Percentiles rank a stretch among this genome's conserved stretches.
Evolutionary conservation across 768 basidiomycete species (phyloP).

Genomic region (Mycena venus): DNA sequence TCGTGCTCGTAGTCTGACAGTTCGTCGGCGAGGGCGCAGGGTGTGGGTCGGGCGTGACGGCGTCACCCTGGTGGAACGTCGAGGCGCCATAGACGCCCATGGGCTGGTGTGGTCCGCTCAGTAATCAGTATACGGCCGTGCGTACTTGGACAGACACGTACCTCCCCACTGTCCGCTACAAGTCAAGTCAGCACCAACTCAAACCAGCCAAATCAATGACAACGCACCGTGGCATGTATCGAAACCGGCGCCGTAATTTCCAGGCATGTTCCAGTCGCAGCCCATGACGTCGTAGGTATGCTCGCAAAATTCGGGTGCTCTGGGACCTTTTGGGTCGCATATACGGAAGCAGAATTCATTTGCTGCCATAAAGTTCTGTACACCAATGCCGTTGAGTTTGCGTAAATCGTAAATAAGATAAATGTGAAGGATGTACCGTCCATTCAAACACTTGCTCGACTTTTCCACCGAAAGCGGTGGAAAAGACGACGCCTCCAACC

Average conservation of each 20-base stretch:
- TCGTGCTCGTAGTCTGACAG: constrained; percentile 68
- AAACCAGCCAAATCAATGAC: too few species aligned
- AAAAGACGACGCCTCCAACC: constrained; percentile 77
- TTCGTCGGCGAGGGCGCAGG: constrained; percentile 69
- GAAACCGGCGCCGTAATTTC: constrained; percentile 60
- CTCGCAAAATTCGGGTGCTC: constrained; percentile 68
- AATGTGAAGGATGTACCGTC: constrained; percentile 65
- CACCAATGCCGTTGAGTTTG: too few species aligned
- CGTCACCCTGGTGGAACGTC: constrained; percentile 76
- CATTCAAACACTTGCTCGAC: constrained; percentile 77
- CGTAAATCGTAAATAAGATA: neutral
- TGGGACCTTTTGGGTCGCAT: constrained; percentile 64
- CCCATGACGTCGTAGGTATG: constrained; percentile 72
- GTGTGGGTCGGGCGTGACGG: constrained; percentile 67
- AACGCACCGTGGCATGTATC: constrained; percentile 68
- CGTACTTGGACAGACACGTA: too few species aligned
- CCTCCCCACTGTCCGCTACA: constrained; percentile 68
- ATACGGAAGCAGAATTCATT: constrained; percentile 80
- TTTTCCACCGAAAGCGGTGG: constrained; percentile 73
- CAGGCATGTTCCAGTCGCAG: constrained; percentile 75
- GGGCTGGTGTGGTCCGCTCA: constrained; percentile 54
- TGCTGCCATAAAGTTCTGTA: constrained; percentile 74
- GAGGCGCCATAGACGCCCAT: constrained; percentile 80
- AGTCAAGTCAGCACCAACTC: too few species aligned
- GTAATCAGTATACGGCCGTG: neutral